These are phyloP conservation scores for Botryosphaeria agaves DNA, from an alignment of 2,329 filamentous ascomycete species.

Conservation along the genomic window DNA sequence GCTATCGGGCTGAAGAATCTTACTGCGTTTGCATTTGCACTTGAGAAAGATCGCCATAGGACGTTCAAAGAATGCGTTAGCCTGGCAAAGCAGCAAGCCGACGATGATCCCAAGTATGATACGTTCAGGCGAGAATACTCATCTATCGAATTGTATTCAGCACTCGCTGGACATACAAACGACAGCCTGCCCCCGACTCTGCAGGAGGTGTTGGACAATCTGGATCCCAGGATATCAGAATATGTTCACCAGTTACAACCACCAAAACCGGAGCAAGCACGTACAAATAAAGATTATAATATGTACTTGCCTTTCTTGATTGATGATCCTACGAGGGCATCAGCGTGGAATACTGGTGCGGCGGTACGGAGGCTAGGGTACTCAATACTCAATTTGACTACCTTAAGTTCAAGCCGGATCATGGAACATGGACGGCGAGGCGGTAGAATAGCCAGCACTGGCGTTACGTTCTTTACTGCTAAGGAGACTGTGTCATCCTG, in stretches of 20 bases:
- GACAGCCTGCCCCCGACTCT: constrained; percentile 4
- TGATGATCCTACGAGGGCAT: constrained; percentile 24
- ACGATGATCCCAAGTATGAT: constrained; percentile 8
- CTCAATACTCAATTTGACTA: constrained; percentile 12
- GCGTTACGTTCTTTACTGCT: constrained; percentile 1
- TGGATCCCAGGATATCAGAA: constrained; percentile 35
- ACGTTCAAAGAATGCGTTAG: constrained; percentile 12
- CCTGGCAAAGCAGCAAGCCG: constrained; percentile 9
- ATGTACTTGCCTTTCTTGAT: constrained; percentile 50
- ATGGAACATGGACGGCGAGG: constrained; percentile 22
- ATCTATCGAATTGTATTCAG: constrained; percentile 3
- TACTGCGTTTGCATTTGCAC: constrained; percentile 21
- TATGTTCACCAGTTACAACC: constrained; percentile 31
- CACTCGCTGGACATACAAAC: constrained; percentile 3
- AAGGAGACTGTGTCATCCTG: constrained; percentile 1
- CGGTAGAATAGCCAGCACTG: constrained; percentile 6
- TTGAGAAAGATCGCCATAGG: constrained; percentile 15
- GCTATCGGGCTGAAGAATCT: constrained; percentile 25
- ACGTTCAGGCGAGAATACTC: constrained; percentile 15
- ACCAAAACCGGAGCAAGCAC: constrained; percentile 8
- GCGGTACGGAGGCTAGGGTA: constrained; percentile 21
- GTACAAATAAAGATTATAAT: constrained; percentile 12
- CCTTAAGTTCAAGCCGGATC: constrained; percentile 5
- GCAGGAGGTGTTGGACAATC: constrained; percentile 5
- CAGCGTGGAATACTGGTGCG: constrained; percentile 23